These are phyloP conservation scores for Scutellaria minor DNA, from an alignment of 257 asterid genomes.

Conservation along the genomic window DNA sequence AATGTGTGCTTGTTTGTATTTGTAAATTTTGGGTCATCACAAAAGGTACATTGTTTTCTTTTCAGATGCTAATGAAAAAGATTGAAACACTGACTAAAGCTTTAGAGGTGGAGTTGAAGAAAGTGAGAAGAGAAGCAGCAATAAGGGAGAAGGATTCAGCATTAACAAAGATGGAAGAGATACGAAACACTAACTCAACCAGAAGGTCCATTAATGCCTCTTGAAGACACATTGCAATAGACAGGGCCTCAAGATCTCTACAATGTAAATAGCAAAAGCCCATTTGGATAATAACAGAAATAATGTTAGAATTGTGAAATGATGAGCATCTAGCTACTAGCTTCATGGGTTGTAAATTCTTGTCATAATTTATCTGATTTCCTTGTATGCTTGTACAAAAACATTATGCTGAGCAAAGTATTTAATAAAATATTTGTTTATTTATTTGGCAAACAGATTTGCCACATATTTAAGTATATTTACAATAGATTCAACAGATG, in stretches of 20 bases:
- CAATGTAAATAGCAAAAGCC: conserved; percentile 34
- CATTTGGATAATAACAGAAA: conserved; percentile 38
- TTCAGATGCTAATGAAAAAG: conserved; percentile 72
- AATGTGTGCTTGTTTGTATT: background rate
- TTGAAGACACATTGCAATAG: conserved; percentile 36
- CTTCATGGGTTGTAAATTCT: conserved; percentile 24
- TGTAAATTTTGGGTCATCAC: conserved; percentile 7
- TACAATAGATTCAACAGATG: too few species aligned
- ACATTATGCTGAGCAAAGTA: conserved; percentile 28
- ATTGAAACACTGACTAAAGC: conserved; percentile 69
- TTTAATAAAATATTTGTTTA: conserved; percentile 32
- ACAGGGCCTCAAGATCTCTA: conserved; percentile 28
- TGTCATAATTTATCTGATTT: conserved; percentile 29
- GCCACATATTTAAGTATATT: background rate
- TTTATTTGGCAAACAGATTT: conserved; percentile 17
- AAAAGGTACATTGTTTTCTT: conserved; percentile 8
- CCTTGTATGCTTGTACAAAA: conserved; percentile 36
- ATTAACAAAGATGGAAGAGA: conserved; percentile 42
- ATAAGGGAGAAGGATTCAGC: conserved; percentile 56
- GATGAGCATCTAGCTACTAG: conserved; percentile 7
- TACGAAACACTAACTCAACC: conserved; percentile 43
- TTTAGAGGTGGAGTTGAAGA: conserved; percentile 67
- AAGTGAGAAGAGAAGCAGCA: conserved; percentile 70
- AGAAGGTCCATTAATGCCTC: conserved; percentile 53
- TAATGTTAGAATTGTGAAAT: conserved; percentile 30